Base-by-base conservation (phyloP, 192 early-diverging fungal genomes). In the Dissophora ornata region DNA sequence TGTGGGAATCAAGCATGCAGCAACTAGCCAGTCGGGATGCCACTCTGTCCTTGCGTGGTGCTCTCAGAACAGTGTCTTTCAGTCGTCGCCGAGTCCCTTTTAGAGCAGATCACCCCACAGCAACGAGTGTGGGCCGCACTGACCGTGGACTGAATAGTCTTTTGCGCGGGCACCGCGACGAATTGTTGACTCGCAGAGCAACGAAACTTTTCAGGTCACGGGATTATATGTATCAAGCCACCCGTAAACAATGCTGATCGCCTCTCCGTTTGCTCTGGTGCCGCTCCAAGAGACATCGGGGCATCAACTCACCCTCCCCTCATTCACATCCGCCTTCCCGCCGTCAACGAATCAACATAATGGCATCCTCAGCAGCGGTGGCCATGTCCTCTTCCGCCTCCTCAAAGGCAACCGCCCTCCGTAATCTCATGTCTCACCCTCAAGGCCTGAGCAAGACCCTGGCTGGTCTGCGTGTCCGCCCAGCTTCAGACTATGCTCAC, bases 341-440 rank as follows among this genome's bases (percentile, higher is more conserved):
- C 44, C n/a, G 15, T 45, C 44, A 45, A 12, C n/a, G n/a, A n/a
- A n/a, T n/a, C n/a, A n/a, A 26, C 36, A 56, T 21, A 48, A 77
- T 77, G 71, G 64, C 71, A 13, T 77, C 71, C 41, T 58, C 57
- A 65, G 71, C 71, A 49, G 62, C 51, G 25, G 62, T 74, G 18
- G 55, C 71, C 48, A 74, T 74, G 62, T 65, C 71, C 18, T 74
- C 71, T 16, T 19, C 71, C 4, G 24, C 57, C 30, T 60, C 71
- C n/a, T 66, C 71, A 52, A 67, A 56, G 52, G 58, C 50, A 3
- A 50, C 71, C 18, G 41, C 55, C 29, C 16, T 77, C n/a, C 71
- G 71, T 24, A 77, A 77, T 16, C 71, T 77, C 58, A 56, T 77
- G 63, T 60, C 71, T 21, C 48, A 67, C 36, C 71, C 71, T 15